A percentile compares a stretch with the other conserved stretches of the same genome.
These are phyloP conservation scores for Silene coronaria DNA, from an alignment of 179 eudicot genomes.

Conservation along the genomic window DNA sequence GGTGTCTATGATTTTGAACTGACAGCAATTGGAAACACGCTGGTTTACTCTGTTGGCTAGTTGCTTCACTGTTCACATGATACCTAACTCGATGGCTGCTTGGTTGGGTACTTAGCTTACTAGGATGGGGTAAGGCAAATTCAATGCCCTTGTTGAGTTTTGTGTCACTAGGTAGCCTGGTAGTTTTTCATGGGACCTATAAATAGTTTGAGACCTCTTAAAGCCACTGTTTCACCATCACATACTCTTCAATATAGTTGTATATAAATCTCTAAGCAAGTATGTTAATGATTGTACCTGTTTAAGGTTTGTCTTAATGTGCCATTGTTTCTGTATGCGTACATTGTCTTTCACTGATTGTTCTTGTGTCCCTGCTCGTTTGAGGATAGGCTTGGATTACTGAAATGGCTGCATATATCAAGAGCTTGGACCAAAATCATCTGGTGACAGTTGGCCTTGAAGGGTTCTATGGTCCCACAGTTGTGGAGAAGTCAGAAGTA, in stretches of 20 bases:
- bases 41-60: background rate
- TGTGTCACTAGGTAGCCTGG: background rate
- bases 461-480: slow-evolving; percentile 47
- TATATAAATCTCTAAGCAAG: background rate
- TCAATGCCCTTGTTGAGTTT: background rate
- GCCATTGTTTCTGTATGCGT: background rate
- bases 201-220: background rate
- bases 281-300: background rate
- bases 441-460: slow-evolving; percentile 53
- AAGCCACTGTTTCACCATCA: background rate
- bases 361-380: background rate
- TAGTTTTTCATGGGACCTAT: background rate
- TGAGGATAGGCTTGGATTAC: slow-evolving; percentile 45
- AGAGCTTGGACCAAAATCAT: slow-evolving; percentile 51
- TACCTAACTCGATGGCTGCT: background rate
- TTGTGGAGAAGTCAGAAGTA: slow-evolving; percentile 23
- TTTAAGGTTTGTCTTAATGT: background rate
- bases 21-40: background rate
- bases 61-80: background rate
- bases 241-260: background rate
- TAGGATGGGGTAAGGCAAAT: background rate
- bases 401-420: slow-evolving; percentile 51
- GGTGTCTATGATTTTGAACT: background rate
- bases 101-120: background rate
- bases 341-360: background rate